phyloP scores from a whole-genome alignment of 2,329 filamentous ascomycete species.

The Colletotrichum theobromicola region DNA sequence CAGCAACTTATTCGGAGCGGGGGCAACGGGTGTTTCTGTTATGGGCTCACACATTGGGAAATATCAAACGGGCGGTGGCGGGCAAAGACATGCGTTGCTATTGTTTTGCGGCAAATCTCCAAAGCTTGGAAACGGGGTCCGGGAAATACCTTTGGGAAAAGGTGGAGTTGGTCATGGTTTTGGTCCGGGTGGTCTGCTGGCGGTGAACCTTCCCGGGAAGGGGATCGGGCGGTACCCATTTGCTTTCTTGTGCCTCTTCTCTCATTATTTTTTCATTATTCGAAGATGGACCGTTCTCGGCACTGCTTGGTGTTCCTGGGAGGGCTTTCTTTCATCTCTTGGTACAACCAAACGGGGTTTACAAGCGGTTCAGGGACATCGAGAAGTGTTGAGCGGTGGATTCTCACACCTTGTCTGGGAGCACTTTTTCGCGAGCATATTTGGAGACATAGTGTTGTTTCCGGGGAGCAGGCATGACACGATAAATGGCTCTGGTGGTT shows the following conservation, averaged over 20 bases:
- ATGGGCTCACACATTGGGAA: constrained; percentile 34
- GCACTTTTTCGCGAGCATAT: constrained; percentile 22
- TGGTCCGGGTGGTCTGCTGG: constrained; percentile 12
- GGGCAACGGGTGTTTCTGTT: constrained; percentile 42
- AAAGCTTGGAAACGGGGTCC: constrained; percentile 30
- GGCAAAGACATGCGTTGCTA: constrained; percentile 37
- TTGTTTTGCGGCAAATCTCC: constrained; percentile 28
- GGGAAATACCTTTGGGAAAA: constrained; percentile 27
- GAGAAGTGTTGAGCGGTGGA: not conserved
- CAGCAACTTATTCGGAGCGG: constrained; percentile 29
- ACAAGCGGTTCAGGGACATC: constrained; percentile 1
- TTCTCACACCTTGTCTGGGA: constrained; percentile 14
- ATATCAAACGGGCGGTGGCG: constrained; percentile 34
- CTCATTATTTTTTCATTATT: constrained; percentile 9
- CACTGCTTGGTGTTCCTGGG: not conserved
- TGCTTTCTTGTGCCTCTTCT: constrained; percentile 12
- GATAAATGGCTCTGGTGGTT: constrained; percentile 21
- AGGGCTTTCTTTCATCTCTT: not conserved
- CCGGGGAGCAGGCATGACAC: constrained; percentile 22
- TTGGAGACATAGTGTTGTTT: constrained; percentile 12
- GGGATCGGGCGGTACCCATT: not conserved
- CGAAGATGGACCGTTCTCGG: constrained; percentile 11
- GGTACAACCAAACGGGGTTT: not conserved
- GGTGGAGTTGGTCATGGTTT: constrained; percentile 40
- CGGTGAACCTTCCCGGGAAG: constrained; percentile 2